phyloP scores from a whole-genome alignment of 108 stramenopile species.

The Cyclotella atomus region DNA sequence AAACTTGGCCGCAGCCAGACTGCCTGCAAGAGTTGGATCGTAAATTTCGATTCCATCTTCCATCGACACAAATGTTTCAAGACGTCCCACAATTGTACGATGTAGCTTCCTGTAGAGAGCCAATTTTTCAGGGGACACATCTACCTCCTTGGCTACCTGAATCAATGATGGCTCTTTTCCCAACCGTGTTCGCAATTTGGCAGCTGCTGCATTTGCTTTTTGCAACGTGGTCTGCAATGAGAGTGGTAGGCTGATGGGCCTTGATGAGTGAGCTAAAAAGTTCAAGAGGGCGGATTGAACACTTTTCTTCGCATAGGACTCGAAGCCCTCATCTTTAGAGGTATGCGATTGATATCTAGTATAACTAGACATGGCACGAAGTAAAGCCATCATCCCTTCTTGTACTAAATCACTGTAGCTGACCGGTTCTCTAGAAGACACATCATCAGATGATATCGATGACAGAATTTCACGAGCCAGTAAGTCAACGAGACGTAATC shows the following conservation, averaged over 20 bases:
- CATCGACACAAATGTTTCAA: constrained; percentile 14
- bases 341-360: constrained; percentile 17
- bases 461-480: constrained; percentile 37
- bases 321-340: neutral
- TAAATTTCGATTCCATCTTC: constrained; percentile 35
- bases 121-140: constrained; percentile 16
- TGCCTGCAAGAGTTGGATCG: constrained; percentile 23
- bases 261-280: constrained; percentile 22
- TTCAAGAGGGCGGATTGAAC: constrained; percentile 41
- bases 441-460: neutral
- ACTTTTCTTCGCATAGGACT: constrained; percentile 42
- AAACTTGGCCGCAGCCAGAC: constrained; percentile 20
- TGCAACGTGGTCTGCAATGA: constrained; percentile 39
- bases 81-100: constrained; percentile 15
- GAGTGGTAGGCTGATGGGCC: constrained; percentile 21
- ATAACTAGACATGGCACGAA: constrained; percentile 57
- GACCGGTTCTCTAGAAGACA: neutral
- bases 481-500: constrained; percentile 62
- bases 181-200: neutral
- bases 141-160: constrained; percentile 21
- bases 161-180: constrained; percentile 25
- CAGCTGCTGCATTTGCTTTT: constrained; percentile 17
- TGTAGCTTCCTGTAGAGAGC: constrained; percentile 33
- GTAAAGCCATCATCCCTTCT: constrained; percentile 67
- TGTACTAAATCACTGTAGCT: constrained; percentile 65